A percentile compares a stretch with the other conserved stretches of the same genome.
Conservation (phyloP, 306 rosid species). For the Carpinus viminea region DNA sequence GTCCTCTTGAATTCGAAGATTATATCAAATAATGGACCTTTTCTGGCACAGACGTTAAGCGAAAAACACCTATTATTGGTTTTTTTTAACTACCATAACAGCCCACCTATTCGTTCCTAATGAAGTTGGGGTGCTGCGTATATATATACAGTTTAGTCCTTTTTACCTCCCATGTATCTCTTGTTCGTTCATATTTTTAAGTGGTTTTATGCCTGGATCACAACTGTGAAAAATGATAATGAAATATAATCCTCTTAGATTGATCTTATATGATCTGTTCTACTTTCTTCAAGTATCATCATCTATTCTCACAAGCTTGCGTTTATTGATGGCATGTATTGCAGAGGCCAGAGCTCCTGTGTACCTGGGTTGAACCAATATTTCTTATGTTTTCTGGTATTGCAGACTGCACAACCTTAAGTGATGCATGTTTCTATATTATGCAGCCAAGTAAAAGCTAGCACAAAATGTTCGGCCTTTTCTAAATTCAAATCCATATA, state of each 20-base stretch:
- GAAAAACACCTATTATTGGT: not conserved
- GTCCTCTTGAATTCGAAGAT: constrained; percentile 15
- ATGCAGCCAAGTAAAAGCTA: not conserved
- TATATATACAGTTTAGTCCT: not conserved
- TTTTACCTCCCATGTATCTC: not conserved
- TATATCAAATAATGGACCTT: not conserved
- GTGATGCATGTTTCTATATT: not conserved
- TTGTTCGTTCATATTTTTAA: not conserved
- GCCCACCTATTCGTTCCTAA: not conserved
- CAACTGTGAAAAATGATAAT: not conserved
- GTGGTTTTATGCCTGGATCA: not conserved
- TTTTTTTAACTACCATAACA: not conserved
- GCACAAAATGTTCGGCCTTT: no score
- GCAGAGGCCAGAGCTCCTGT: no score
- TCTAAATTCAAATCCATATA: no score
- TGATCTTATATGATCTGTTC: not conserved
- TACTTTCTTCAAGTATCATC: not conserved
- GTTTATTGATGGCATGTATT: not conserved
- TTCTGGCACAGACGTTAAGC: constrained; percentile 1
- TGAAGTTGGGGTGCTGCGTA: not conserved
- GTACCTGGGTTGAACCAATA: no score
- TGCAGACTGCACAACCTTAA: not conserved
- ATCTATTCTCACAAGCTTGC: not conserved
- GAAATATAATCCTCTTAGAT: not conserved
- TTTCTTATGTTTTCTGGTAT: no score